These are phyloP conservation scores for Fusarium circinatum DNA, from an alignment of 2,329 filamentous ascomycete genomes.

Conservation along the genomic window DNA sequence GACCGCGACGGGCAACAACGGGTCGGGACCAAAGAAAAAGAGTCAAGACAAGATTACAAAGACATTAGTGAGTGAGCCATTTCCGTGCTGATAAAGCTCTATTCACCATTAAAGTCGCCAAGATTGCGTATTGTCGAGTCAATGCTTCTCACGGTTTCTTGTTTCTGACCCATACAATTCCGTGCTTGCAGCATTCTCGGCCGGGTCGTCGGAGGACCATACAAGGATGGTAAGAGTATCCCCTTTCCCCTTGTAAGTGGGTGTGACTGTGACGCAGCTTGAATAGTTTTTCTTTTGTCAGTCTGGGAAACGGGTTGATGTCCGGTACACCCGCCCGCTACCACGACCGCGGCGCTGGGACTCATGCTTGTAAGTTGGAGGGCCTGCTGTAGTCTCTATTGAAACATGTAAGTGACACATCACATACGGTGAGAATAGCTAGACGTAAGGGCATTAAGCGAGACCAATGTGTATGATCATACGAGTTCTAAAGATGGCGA, in stretches of 20 bases:
- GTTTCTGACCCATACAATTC: background rate
- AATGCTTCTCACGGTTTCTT: background rate
- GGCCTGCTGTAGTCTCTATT: background rate
- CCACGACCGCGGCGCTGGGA: slow-evolving; percentile 27
- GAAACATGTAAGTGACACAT: background rate
- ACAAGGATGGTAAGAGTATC: background rate
- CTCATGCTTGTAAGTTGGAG: background rate
- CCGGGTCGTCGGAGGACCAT: background rate
- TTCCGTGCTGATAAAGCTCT: background rate
- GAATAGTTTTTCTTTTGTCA: background rate
- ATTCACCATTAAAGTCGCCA: background rate
- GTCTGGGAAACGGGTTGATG: background rate
- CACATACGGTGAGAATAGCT: background rate
- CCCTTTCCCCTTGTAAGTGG: background rate
- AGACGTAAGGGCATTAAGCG: background rate
- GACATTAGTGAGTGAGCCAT: background rate
- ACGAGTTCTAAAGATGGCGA: background rate
- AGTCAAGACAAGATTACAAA: background rate
- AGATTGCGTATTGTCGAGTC: background rate
- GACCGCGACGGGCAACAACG: slow-evolving; percentile 34
- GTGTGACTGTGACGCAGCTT: background rate
- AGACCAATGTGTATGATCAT: background rate
- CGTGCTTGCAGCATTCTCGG: slow-evolving; percentile 11
- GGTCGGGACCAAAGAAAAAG: slow-evolving; percentile 2
- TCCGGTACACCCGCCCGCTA: slow-evolving; percentile 16